phyloP scores from a whole-genome alignment of 2,329 filamentous ascomycete species.

The Penicillium sp. region DNA sequence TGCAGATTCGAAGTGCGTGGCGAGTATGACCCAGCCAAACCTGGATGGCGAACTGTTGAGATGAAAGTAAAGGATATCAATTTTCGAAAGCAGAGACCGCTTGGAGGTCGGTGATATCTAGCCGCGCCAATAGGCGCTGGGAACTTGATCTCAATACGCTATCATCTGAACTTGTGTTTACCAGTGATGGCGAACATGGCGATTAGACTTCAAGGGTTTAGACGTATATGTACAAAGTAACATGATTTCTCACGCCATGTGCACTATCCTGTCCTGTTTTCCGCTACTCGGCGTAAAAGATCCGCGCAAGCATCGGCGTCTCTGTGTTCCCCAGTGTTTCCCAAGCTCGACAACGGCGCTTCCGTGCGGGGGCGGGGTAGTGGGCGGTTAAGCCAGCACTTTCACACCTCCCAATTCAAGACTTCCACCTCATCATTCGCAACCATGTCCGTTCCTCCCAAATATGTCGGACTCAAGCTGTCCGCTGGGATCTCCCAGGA shows the following conservation, averaged over 20 bases:
- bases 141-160: background rate
- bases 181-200: too few species aligned
- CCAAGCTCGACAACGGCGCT: too few species aligned
- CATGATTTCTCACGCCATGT: too few species aligned
- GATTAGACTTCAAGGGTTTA: too few species aligned
- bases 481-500: slow-evolving; percentile 17
- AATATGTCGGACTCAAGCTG: slow-evolving; percentile 54
- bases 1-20: slow-evolving; percentile 38
- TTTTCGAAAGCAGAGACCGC: slow-evolving; percentile 27
- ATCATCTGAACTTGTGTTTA: too few species aligned
- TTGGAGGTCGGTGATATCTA: slow-evolving; percentile 16
- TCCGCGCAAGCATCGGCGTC: too few species aligned
- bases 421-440: background rate
- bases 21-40: slow-evolving; percentile 35
- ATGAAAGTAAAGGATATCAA: slow-evolving; percentile 34
- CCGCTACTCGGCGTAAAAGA: too few species aligned
- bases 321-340: too few species aligned
- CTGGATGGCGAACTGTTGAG: slow-evolving; percentile 31
- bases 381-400: background rate
- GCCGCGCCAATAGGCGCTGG: background rate
- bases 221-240: too few species aligned
- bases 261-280: too few species aligned
- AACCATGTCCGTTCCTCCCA: slow-evolving; percentile 58
- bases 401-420: background rate
- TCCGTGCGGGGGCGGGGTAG: slow-evolving; percentile 3